phyloP scores from a whole-genome alignment of 345 rosid species.

The Citrus mangshanensis region DNA sequence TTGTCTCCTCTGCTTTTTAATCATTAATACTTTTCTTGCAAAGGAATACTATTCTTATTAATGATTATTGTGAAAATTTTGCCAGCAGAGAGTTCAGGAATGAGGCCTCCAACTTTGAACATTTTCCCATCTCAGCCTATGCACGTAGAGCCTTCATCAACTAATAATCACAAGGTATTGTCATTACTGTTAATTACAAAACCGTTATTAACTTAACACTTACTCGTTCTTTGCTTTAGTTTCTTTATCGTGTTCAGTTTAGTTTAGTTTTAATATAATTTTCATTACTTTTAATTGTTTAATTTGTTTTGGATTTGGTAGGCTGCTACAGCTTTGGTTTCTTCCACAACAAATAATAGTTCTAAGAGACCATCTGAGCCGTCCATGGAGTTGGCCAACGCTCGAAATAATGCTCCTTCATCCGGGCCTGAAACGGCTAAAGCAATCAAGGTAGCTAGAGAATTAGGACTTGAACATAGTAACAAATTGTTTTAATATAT shows the following conservation, averaged over 20 bases:
- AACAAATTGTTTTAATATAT: not conserved
- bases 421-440: slow-evolving; percentile 40
- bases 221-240: not conserved
- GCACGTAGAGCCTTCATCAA: slow-evolving; percentile 68
- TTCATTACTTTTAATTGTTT: not conserved
- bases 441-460: slow-evolving; percentile 41
- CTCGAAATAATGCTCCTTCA: slow-evolving; percentile 33
- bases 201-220: not conserved
- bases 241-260: not conserved
- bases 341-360: slow-evolving; percentile 38
- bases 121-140: slow-evolving; percentile 98
- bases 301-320: slow-evolving; percentile 30
- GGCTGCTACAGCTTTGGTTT: slow-evolving; percentile 32
- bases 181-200: not conserved
- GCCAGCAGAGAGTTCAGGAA: slow-evolving; percentile 60
- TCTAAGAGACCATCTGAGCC: slow-evolving; percentile 53
- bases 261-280: not conserved
- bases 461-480: not conserved
- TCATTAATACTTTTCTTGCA: not conserved
- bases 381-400: slow-evolving; percentile 53
- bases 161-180: slow-evolving; percentile 13
- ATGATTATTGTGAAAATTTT: slow-evolving; percentile 12
- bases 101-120: slow-evolving; percentile 95
- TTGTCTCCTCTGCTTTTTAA: slow-evolving; percentile 13
- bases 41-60: slow-evolving; percentile 6